These are phyloP conservation scores for Serendipita sp. DNA, from an alignment of 1,284 basidiomycete genomes.

Conservation along the genomic window DNA sequence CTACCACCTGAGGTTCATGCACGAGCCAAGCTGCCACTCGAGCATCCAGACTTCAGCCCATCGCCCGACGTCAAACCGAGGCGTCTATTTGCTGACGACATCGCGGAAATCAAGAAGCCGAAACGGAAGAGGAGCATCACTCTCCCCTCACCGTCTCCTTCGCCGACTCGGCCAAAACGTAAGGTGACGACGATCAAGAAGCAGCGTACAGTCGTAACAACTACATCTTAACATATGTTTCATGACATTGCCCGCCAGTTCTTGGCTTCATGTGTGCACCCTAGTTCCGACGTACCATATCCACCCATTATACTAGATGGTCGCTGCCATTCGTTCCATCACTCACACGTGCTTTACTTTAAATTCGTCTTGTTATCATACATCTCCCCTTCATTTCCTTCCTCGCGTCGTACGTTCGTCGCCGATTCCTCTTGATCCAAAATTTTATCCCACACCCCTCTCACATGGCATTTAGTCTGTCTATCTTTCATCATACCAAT, in stretches of 20 bases:
- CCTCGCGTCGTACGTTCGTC: too few species aligned
- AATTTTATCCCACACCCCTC: too few species aligned
- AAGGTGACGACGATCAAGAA: slow-evolving; percentile 5
- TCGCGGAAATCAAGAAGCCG: not conserved
- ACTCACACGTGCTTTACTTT: not conserved
- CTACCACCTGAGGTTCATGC: slow-evolving; percentile 27
- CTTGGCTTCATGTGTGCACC: not conserved
- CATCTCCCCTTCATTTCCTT: too few species aligned
- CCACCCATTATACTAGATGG: too few species aligned
- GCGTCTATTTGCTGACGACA: slow-evolving; percentile 27
- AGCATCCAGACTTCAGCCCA: slow-evolving; percentile 40
- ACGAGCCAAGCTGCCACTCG: slow-evolving; percentile 30
- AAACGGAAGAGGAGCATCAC: not conserved
- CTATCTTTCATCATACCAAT: too few species aligned
- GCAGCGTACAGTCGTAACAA: not conserved
- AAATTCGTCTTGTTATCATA: too few species aligned
- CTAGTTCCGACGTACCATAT: too few species aligned
- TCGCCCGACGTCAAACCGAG: slow-evolving; percentile 31
- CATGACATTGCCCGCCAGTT: not conserved
- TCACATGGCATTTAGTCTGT: too few species aligned
- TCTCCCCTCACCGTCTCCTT: not conserved
- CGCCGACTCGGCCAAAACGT: not conserved
- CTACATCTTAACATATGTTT: not conserved
- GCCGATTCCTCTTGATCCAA: too few species aligned
- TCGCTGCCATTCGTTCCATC: too few species aligned